Evolutionary conservation across 352 stramenopile genomes (phyloP).

Genomic region (Pythium apleroticum): DNA sequence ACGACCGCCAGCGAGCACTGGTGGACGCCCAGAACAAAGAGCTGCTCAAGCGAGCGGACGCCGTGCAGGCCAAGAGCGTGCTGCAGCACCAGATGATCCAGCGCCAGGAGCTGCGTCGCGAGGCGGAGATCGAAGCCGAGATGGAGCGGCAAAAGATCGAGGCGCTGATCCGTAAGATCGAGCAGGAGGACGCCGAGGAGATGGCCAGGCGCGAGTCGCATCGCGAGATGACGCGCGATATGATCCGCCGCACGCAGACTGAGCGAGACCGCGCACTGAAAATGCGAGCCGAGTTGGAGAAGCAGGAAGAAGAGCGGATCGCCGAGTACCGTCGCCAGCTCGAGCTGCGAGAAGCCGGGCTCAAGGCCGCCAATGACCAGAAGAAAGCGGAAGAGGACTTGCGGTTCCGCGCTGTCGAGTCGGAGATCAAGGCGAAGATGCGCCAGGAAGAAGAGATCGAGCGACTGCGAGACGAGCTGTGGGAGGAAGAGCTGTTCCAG

Average conservation of each 20-base stretch:
- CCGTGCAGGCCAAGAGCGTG: conserved; percentile 63
- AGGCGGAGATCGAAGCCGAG: conserved; percentile 69
- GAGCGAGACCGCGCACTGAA: conserved; percentile 39
- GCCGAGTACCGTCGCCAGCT: conserved; percentile 49
- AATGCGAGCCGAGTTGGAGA: conserved; percentile 31
- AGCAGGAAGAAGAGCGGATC: conserved; percentile 49
- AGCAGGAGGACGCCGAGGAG: conserved; percentile 82
- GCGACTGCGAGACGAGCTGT: conserved; percentile 87
- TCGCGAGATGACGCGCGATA: conserved; percentile 52
- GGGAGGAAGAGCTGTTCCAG: conserved; percentile 88
- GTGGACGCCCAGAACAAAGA: conserved; percentile 65
- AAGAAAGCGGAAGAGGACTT: conserved; percentile 71
- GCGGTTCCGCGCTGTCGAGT: conserved; percentile 75
- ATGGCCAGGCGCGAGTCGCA: conserved; percentile 57
- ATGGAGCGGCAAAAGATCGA: conserved; percentile 86
- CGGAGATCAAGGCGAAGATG: conserved; percentile 81
- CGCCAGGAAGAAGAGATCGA: conserved; percentile 89
- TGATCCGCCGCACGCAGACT: conserved; percentile 52
- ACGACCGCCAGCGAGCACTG: conserved; percentile 82
- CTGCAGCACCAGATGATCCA: conserved; percentile 74
- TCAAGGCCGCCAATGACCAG: conserved; percentile 64
- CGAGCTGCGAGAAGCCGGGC: conserved; percentile 40
- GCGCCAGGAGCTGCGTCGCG: conserved; percentile 56
- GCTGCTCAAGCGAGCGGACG: conserved; percentile 60
- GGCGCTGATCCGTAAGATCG: conserved; percentile 83